Conservation (phyloP, 768 basidiomycete genomes). For the Zangia roseola region DNA sequence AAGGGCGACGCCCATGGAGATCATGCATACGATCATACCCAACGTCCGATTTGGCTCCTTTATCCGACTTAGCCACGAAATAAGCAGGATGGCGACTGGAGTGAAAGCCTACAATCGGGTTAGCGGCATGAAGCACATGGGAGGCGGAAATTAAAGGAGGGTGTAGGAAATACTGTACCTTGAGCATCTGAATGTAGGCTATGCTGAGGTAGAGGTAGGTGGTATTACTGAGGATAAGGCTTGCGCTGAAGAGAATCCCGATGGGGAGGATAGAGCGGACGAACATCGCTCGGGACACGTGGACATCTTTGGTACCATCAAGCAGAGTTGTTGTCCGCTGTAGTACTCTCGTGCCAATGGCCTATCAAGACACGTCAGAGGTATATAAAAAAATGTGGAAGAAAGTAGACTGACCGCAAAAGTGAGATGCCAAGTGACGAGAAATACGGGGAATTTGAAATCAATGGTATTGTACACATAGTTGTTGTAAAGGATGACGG, state of each 20-base stretch:
- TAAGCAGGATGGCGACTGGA: constrained; percentile 86
- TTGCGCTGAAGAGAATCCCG: constrained; percentile 89
- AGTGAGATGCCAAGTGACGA: constrained; percentile 82
- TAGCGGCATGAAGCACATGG: neutral
- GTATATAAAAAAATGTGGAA: neutral
- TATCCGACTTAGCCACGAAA: constrained; percentile 88
- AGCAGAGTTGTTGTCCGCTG: constrained; percentile 79
- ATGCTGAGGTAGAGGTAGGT: constrained; percentile 91
- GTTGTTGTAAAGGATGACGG: constrained; percentile 97
- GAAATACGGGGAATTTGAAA: constrained; percentile 90
- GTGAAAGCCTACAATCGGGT: constrained; percentile 68
- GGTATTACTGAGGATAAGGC: constrained; percentile 87
- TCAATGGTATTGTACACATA: constrained; percentile 77
- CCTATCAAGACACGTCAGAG: constrained; percentile 33
- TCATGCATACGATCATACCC: constrained; percentile 82
- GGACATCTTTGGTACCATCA: constrained; percentile 75
- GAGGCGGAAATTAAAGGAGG: neutral
- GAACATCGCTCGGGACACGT: constrained; percentile 78
- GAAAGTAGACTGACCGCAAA: constrained; percentile 51
- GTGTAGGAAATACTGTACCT: constrained; percentile 49
- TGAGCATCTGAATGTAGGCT: constrained; percentile 96
- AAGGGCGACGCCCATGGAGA: constrained; percentile 85
- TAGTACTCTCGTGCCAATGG: constrained; percentile 83
- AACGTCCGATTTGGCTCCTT: constrained; percentile 85
- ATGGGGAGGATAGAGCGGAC: constrained; percentile 88